Evolutionary conservation across 805 yeast species (phyloP), one percentile per base, ranked within the genome.

Genomic region (Wickerhamiella hasegawae): DNA sequence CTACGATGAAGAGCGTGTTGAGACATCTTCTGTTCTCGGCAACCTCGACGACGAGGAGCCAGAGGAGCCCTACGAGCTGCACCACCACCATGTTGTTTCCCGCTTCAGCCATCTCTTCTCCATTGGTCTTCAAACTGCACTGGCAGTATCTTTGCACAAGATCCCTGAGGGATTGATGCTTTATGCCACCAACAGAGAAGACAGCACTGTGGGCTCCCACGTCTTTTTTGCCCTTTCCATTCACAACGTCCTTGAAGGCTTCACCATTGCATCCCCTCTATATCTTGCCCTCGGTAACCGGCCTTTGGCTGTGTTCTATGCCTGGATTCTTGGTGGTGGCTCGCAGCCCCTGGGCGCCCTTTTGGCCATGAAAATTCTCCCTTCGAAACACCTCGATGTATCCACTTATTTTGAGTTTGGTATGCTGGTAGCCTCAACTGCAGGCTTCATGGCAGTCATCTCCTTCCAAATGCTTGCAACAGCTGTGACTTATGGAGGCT

Each of bases 131-230:
- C 96, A 90, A 54, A 87, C 97, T 0, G 73, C 85, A 5, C 53
- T 85, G 34, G 97, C 94, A 0, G 71, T 87, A 20, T 70, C 92
- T 0, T 57, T 90, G 20, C 98, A 87, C 58, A 85, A 90, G 53
- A 65, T 87, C 18, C 98, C 98, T 0, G 98, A 87, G 57, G 98
- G 98, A 0, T 81, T 87, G 49, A 73, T 87, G 36, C 77, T 92
- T 31, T 87, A 71, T 53, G 79, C 78, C 23, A 84, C 90, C 0
- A 66, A 83, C 2, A 60, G 62, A 38, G 74, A 73, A 0, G 80
- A 77, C 48, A 71, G 78, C 1, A 56, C 64, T 22, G 57, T 84
- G 19, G 96, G 97, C 0, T 46, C 83, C 16, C 67, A 82, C 12
- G 82, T 87, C 10, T 85, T 90, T 49, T 53, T 85, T 16, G 83